Percentiles rank a stretch among this genome's conserved stretches.
These are phyloP conservation scores for Myxozyma vanderwaltii DNA, from an alignment of 805 yeast genomes.

Conservation along the genomic window DNA sequence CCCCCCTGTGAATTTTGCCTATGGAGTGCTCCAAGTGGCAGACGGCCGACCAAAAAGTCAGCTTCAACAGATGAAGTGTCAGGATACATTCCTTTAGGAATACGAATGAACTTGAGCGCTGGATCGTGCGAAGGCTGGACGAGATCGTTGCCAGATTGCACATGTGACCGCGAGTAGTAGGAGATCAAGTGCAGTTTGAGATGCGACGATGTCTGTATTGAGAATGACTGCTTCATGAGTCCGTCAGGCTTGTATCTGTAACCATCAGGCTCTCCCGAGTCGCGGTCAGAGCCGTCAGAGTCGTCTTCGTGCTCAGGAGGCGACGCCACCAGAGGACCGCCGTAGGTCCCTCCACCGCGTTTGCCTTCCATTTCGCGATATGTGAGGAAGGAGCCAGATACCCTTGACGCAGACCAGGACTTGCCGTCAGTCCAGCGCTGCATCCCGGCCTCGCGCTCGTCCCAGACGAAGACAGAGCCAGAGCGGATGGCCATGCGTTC, in stretches of 20 bases:
- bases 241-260: slow-evolving; percentile 55
- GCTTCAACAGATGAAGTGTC: slow-evolving; percentile 38
- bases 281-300: slow-evolving; percentile 14
- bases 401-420: slow-evolving; percentile 72
- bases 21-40: slow-evolving; percentile 14
- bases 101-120: slow-evolving; percentile 41
- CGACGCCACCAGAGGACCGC: slow-evolving; percentile 23
- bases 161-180: slow-evolving; percentile 47
- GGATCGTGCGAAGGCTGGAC: slow-evolving; percentile 53
- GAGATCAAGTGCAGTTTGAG: slow-evolving; percentile 64
- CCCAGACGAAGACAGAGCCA: slow-evolving; percentile 72
- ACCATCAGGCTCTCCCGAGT: slow-evolving; percentile 38
- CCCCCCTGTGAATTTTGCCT: slow-evolving; percentile 12
- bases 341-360: slow-evolving; percentile 31
- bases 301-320: slow-evolving; percentile 8
- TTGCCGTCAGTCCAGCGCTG: slow-evolving; percentile 79
- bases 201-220: slow-evolving; percentile 55
- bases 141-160: slow-evolving; percentile 39
- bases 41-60: slow-evolving; percentile 8
- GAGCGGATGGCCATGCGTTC: slow-evolving; percentile 58
- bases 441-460: slow-evolving; percentile 69
- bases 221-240: slow-evolving; percentile 64
- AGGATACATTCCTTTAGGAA: slow-evolving; percentile 47
- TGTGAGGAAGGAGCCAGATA: slow-evolving; percentile 61
- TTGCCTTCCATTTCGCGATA: slow-evolving; percentile 60